Base-by-base conservation (phyloP, 805 yeast species). In the Dipodascopsis tothii region DNA sequence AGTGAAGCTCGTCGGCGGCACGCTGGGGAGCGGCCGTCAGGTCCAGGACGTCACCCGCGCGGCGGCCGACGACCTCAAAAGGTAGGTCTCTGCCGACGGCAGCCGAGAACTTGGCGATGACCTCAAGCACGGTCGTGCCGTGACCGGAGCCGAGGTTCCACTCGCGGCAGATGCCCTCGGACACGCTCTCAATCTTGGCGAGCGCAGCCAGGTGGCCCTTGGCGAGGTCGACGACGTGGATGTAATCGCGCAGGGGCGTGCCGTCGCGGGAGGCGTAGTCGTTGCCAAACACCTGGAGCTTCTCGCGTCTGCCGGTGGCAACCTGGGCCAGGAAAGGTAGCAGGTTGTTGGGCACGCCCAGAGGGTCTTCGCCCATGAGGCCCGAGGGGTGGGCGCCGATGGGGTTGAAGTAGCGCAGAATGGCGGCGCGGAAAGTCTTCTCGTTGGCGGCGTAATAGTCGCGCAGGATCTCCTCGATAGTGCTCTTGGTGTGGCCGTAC, bases 311-410 rank as follows among this genome's bases (percentile, higher is more conserved):
- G 17, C 84, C 84, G 38, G 74, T 72, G 16, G 90, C 90, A 7
- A 82, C 88, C 61, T 82, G 86, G 2, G 87, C 84, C 59, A 84
- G 68, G 59, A 67, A 79, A 3, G 92, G 92, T 51, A 84, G 67
- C 54, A 84, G 64, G 55, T 84, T 83, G 64, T 81, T 81, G 39
- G 94, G 90, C 40, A 77, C 70, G 11, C 88, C 88, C 48, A 75
- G 67, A 4, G 88, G 88, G 60, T 83, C 88, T 58, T 84, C 94
- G 32, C 94, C 94, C 47, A 84, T 70, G 28, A 77, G 63, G 9
- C 92, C 92, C 2, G 85, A 76, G 2, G 88, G 84, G 59, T 84
- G 94, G 16, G 92, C 90, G 32, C 94, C 94, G 52, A 82, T 81
- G 28, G 94, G 92, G 58, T 84, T 83, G 68, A 82, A 84, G 64